Evolutionary conservation across 305 asterid genomes (phyloP).

Genomic region (Striga hermonthica): DNA sequence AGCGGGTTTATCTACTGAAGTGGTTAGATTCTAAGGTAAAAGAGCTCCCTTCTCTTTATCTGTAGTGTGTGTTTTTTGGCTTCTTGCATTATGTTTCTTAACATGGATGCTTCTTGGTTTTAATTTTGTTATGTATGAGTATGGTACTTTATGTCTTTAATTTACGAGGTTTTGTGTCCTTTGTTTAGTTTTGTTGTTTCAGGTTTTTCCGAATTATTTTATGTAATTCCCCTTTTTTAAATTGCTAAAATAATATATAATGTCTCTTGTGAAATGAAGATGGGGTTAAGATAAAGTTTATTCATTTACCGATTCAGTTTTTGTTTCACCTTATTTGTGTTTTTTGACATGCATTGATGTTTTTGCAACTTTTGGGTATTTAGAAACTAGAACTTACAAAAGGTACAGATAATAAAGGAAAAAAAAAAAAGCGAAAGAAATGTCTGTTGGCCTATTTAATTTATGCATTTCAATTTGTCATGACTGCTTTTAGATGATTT

Average conservation of each 20-base stretch:
- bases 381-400: not conserved
- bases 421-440: too few relatives aligned
- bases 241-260: not conserved
- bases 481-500: too few relatives aligned
- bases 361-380: not conserved
- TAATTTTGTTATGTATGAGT: not conserved
- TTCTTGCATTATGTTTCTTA: constrained; percentile 1
- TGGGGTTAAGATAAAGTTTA: not conserved
- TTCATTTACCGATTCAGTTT: not conserved
- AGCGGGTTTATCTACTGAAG: not conserved
- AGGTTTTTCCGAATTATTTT: constrained; percentile 1
- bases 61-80: not conserved
- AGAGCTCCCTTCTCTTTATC: not conserved
- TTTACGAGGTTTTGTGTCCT: not conserved
- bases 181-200: not conserved
- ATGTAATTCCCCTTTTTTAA: not conserved
- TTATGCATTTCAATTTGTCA: too few relatives aligned
- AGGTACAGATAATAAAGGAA: too few relatives aligned
- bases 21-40: constrained; percentile 29
- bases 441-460: not conserved
- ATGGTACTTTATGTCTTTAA: not conserved
- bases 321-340: not conserved
- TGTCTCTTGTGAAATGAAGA: not conserved
- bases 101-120: constrained; percentile 33
- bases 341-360: constrained; percentile 14